Evolutionary conservation across 164 flowering plant species (phyloP), one percentile per base, ranked within the genome.

Genomic region (Platanus orientalis): DNA sequence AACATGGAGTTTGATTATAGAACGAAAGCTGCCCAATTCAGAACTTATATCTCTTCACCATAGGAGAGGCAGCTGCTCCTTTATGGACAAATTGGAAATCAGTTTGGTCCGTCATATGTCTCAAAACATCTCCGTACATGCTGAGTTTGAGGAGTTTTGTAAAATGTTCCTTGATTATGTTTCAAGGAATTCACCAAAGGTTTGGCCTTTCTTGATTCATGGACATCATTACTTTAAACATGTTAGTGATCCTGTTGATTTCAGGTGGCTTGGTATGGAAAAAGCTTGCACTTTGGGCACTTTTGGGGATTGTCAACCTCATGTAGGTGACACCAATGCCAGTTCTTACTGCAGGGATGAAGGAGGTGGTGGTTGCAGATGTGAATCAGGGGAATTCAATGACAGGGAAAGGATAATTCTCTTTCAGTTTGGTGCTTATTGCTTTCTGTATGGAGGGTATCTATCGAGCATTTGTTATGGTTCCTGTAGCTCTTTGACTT

Each of bases 381-480:
- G 54, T 71, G 69, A 65, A 11, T n/a, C n/a, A n/a, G 28, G 39
- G 47, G 57, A 27, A 29, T 60, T 47, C 63, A 53, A 13, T 5
- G 44, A 42, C 20, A 57, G 70, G 54, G 65, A 45, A 19, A 70
- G 69, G 51, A 28, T 7, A 29, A 30, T 23, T 60, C 3, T 86
- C 20, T 63, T 66, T 64, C 69, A 70, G 62, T 74, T 86, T 26
- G 80, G 80, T 34, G 48, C 67, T 12, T 89, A 86, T 67, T 83
- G 87, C 71, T 72, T 81, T 54, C 48, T 71, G 6, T 83, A 78
- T 75, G 92, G 90, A 60, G 79, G 72, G 9, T 67, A 67, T 61
- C 63, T 89, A 55, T 76, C 78, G 0, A 70, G 60, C 60, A 75
- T 82, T 32, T 86, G 89, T 60, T 82, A 79, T 54, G 79, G 83